Conservation (phyloP, 768 basidiomycete species). For the Suillus placidus region DNA sequence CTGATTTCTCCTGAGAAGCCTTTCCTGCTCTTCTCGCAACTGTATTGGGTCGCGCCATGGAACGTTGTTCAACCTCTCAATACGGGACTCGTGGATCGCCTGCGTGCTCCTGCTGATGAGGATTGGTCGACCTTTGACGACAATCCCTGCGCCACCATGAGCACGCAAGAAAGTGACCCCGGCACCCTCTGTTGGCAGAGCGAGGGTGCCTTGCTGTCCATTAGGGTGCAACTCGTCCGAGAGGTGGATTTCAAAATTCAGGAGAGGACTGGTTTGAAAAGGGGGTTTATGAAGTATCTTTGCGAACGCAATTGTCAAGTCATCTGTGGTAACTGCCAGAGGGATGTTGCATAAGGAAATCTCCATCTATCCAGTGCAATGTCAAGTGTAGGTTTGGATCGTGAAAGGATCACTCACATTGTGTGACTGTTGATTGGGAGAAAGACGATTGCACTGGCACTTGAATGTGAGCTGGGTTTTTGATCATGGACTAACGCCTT, state of each 20-base stretch:
- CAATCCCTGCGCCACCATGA: constrained; percentile 29
- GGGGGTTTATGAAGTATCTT: constrained; percentile 37
- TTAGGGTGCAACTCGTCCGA: neutral
- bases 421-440: neutral
- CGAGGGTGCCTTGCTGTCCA: constrained; percentile 35
- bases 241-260: constrained; percentile 37
- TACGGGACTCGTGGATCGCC: constrained; percentile 20
- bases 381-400: neutral
- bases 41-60: constrained; percentile 35
- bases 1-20: constrained; percentile 20
- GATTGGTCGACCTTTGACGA: constrained; percentile 26
- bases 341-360: constrained; percentile 37
- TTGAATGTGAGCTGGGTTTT: neutral
- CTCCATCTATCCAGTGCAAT: constrained; percentile 30
- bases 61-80: constrained; percentile 27
- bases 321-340: constrained; percentile 30
- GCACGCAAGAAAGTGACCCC: constrained; percentile 29
- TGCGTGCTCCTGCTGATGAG: constrained; percentile 24
- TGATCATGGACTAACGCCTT: neutral
- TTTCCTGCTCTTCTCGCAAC: constrained; percentile 27
- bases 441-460: neutral
- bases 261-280: constrained; percentile 26
- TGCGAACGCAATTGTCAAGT: constrained; percentile 37
- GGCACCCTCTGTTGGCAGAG: constrained; percentile 25
- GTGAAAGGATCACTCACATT: constrained; percentile 2